Conservation (phyloP, 257 asterid species). For the Voacanga thouarsii region DNA sequence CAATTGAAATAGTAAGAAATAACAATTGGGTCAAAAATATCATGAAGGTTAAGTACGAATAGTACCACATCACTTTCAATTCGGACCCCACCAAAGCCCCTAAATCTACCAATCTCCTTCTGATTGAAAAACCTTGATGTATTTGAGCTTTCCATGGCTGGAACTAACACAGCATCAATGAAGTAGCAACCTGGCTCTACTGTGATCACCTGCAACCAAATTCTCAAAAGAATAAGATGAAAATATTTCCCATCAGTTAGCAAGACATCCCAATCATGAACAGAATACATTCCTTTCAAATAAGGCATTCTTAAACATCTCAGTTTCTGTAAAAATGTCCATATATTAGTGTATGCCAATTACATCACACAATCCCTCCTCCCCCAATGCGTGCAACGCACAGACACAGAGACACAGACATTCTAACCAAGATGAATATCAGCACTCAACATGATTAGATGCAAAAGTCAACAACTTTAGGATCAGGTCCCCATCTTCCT, state of each 20-base stretch:
- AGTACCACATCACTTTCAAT: conserved; percentile 95
- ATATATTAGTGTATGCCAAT: not conserved
- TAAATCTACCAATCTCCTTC: conserved; percentile 57
- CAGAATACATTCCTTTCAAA: not conserved
- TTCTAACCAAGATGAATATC: not conserved
- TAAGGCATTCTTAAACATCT: not conserved
- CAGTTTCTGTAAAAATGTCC: not conserved
- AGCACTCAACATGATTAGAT: not conserved
- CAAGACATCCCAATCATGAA: not conserved
- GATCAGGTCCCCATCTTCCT: not conserved
- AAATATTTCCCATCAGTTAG: not conserved
- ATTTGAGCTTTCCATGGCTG: conserved; percentile 70
- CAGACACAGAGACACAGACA: not conserved
- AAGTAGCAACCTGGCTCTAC: conserved; percentile 99
- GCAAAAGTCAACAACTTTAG: not conserved
- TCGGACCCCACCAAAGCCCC: conserved; percentile 91
- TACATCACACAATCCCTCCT: not conserved
- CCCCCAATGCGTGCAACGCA: not conserved
- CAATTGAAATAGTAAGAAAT: not conserved
- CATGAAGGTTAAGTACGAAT: conserved; percentile 24
- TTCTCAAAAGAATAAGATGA: not conserved
- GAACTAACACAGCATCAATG: conserved; percentile 79
- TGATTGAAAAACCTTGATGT: conserved; percentile 68
- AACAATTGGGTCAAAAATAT: conserved; percentile 10
- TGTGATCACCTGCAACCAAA: conserved; percentile 70